Evolutionary conservation across 441 rosid species (phyloP).

Genomic region (Corymbia citriodora): DNA sequence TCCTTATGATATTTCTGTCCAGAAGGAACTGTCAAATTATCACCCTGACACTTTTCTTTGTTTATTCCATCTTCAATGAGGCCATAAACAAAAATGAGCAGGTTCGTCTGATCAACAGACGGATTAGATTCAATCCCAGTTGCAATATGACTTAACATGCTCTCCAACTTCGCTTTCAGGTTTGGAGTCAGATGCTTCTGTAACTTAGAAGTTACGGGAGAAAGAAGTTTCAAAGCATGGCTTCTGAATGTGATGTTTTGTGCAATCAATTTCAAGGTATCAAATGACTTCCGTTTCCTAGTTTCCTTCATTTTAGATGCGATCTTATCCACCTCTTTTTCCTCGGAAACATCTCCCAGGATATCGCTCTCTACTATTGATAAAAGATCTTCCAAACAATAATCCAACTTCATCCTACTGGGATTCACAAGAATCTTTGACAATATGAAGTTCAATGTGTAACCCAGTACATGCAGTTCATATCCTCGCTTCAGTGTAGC

Average conservation of each 20-base stretch:
- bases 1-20: constrained; percentile 17
- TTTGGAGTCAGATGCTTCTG: constrained; percentile 68
- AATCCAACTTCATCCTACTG: constrained; percentile 60
- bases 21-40: constrained; percentile 18
- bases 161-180: constrained; percentile 61
- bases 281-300: constrained; percentile 61
- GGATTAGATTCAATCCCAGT: constrained; percentile 83
- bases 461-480: constrained; percentile 90
- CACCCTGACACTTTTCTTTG: constrained; percentile 37
- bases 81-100: constrained; percentile 63
- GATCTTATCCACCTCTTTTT: constrained; percentile 85
- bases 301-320: constrained; percentile 96
- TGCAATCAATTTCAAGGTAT: constrained; percentile 74
- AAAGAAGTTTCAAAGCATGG: constrained; percentile 64
- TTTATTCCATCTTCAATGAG: constrained; percentile 56
- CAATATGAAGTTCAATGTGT: constrained; percentile 62
- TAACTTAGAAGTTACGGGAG: constrained; percentile 54
- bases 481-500: constrained; percentile 79
- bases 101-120: constrained; percentile 77
- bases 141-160: constrained; percentile 68
- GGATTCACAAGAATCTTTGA: constrained; percentile 45
- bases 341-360: constrained; percentile 91
- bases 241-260: constrained; percentile 65
- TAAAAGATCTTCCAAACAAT: constrained; percentile 80
- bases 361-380: constrained; percentile 69